phyloP scores from a whole-genome alignment of 2,329 filamentous ascomycete genomes.

The Trichoderma sp. region DNA sequence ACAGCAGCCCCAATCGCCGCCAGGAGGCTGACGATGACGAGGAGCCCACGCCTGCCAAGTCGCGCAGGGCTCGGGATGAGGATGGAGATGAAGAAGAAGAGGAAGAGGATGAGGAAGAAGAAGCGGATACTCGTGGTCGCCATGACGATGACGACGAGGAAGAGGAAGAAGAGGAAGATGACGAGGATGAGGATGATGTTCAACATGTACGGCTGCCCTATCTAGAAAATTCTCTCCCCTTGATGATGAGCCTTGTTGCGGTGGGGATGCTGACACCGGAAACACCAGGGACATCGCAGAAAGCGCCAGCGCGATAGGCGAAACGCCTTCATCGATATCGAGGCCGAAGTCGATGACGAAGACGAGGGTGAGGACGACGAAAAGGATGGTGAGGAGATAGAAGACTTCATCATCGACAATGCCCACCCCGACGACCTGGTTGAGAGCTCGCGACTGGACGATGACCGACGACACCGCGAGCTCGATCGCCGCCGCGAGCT shows the following conservation, averaged over 20 bases:
- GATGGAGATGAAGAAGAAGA: conserved; percentile 47
- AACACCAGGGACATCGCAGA: conserved; percentile 63
- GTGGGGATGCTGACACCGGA: conserved; percentile 35
- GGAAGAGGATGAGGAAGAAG: conserved; percentile 43
- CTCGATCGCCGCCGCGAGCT: conserved; percentile 90
- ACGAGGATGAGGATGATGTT: conserved; percentile 68
- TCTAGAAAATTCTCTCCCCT: neutral
- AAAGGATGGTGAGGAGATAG: conserved; percentile 80
- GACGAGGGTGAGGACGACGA: conserved; percentile 88
- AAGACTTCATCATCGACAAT: conserved; percentile 85
- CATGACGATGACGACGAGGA: conserved; percentile 41
- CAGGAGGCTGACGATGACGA: conserved; percentile 41
- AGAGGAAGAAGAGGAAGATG: conserved; percentile 60
- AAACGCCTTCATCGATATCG: conserved; percentile 92
- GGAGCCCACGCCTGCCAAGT: conserved; percentile 7
- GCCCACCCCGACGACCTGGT: conserved; percentile 88
- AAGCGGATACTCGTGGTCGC: conserved; percentile 37
- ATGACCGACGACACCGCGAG: conserved; percentile 91
- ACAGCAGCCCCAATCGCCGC: conserved; percentile 39
- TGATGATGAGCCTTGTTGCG: neutral
- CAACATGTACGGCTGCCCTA: conserved; percentile 54
- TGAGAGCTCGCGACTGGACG: conserved; percentile 76
- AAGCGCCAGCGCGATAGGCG: conserved; percentile 79
- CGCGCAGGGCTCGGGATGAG: conserved; percentile 36
- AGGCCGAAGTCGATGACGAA: conserved; percentile 96